Conservation (phyloP, 176 grass and related monocot genomes). For the Carex parvula region DNA sequence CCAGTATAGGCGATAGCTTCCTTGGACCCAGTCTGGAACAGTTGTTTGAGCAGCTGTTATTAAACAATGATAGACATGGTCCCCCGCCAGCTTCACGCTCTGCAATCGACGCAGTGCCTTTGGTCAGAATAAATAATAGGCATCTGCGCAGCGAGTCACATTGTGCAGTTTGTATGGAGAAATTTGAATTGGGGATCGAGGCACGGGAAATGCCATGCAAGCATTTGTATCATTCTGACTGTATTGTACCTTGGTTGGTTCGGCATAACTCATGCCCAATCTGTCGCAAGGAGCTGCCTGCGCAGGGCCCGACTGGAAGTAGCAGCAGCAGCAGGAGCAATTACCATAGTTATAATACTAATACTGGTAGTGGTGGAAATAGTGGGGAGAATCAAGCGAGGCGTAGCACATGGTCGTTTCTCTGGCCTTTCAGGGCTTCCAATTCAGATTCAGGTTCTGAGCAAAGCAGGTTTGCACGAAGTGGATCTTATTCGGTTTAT, state of each 20-base stretch:
- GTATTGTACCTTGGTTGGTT: slow-evolving; percentile 84
- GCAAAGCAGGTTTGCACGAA: slow-evolving; percentile 20
- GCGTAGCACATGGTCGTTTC: slow-evolving; percentile 37
- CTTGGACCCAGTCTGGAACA: slow-evolving; percentile 48
- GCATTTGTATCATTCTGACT: slow-evolving; percentile 80
- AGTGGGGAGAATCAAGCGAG: slow-evolving; percentile 25
- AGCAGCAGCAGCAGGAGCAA: slow-evolving; percentile 11
- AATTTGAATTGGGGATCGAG: slow-evolving; percentile 59
- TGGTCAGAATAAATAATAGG: slow-evolving; percentile 58
- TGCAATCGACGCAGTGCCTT: slow-evolving; percentile 68
- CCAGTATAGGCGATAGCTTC: slow-evolving; percentile 46
- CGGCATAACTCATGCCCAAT: slow-evolving; percentile 93
- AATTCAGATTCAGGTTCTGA: slow-evolving; percentile 27
- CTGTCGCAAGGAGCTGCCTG: slow-evolving; percentile 66
- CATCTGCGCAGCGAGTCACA: slow-evolving; percentile 58
- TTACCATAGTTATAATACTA: not conserved
- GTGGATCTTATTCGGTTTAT: slow-evolving; percentile 36
- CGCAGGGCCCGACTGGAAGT: slow-evolving; percentile 15
- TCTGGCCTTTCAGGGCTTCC: slow-evolving; percentile 53
- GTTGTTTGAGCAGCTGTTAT: slow-evolving; percentile 56
- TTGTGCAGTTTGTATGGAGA: slow-evolving; percentile 79
- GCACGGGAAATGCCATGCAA: slow-evolving; percentile 89
- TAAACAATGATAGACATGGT: slow-evolving; percentile 41
- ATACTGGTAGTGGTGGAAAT: slow-evolving; percentile 2
- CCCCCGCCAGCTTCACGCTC: slow-evolving; percentile 48